phyloP scores from a whole-genome alignment of 169 alveolate species.

The Plasmodium ovale region DNA sequence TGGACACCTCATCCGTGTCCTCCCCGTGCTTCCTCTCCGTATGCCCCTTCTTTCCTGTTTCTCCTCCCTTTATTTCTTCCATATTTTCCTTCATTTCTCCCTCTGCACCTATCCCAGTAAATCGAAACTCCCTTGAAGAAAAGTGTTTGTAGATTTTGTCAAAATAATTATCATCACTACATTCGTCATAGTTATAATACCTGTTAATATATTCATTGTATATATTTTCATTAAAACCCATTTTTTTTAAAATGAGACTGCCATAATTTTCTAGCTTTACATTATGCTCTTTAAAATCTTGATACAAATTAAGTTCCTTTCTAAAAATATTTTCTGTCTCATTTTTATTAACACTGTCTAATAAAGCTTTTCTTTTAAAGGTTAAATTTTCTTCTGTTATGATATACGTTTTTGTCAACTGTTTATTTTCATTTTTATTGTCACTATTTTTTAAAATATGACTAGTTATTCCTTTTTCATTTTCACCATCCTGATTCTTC shows the following conservation, averaged over 20 bases:
- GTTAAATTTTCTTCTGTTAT: slow-evolving; percentile 46
- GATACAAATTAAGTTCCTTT: slow-evolving; percentile 56
- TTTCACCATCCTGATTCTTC: neutral
- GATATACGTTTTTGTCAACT: neutral
- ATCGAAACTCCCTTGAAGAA: slow-evolving; percentile 36
- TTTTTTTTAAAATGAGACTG: slow-evolving; percentile 20
- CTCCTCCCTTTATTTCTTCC: slow-evolving; percentile 24
- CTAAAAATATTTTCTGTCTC: slow-evolving; percentile 34
- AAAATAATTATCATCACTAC: slow-evolving; percentile 39
- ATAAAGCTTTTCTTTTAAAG: slow-evolving; percentile 47
- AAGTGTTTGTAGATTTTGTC: slow-evolving; percentile 48
- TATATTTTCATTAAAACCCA: slow-evolving; percentile 67
- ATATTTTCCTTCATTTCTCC: slow-evolving; percentile 64
- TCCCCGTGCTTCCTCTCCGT: neutral
- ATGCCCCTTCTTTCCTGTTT: neutral
- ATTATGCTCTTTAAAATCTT: slow-evolving; percentile 67
- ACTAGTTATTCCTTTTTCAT: neutral
- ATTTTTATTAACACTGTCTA: slow-evolving; percentile 39
- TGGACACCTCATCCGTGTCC: neutral
- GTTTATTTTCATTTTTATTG: neutral
- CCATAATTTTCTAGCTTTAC: slow-evolving; percentile 54
- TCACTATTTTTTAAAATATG: neutral
- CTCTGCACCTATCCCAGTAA: slow-evolving; percentile 75
- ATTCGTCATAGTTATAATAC: slow-evolving; percentile 38
- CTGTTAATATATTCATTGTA: slow-evolving; percentile 54